phyloP scores from a whole-genome alignment of 352 stramenopile genomes.

The Pythium scleroteichum region DNA sequence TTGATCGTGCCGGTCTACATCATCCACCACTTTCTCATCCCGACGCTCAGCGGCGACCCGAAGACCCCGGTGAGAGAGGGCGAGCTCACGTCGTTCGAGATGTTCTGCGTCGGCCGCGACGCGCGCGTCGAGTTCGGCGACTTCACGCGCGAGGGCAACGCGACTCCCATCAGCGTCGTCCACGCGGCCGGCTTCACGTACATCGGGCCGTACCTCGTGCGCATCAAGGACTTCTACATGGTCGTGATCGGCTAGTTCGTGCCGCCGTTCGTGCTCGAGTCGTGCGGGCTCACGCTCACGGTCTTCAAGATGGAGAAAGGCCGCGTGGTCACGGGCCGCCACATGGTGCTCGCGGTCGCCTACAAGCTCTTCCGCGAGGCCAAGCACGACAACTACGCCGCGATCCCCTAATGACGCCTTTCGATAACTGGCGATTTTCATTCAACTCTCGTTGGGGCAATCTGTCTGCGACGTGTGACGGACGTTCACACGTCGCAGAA shows the following conservation, averaged over 20 bases:
- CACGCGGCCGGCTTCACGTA: constrained; percentile 26
- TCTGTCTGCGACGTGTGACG: no score
- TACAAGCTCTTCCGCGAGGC: constrained; percentile 18
- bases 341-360: constrained; percentile 22
- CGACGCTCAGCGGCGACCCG: not conserved
- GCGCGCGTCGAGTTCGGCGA: constrained; percentile 19
- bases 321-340: constrained; percentile 17
- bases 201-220: constrained; percentile 22
- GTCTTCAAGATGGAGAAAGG: constrained; percentile 20
- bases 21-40: constrained; percentile 9
- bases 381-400: constrained; percentile 11
- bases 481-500: no score
- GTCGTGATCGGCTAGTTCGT: constrained; percentile 12
- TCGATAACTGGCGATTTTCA: no score
- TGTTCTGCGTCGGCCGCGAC: constrained; percentile 23
- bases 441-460: no score
- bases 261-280: constrained; percentile 15
- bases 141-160: constrained; percentile 5
- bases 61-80: not conserved
- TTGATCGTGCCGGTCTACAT: constrained; percentile 12
- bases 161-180: constrained; percentile 27
- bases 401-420: constrained; percentile 15
- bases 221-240: constrained; percentile 29
- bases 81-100: constrained; percentile 25
- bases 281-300: constrained; percentile 22